Base-by-base conservation (phyloP, 257 asterid genomes). In the Linaria vulgaris region DNA sequence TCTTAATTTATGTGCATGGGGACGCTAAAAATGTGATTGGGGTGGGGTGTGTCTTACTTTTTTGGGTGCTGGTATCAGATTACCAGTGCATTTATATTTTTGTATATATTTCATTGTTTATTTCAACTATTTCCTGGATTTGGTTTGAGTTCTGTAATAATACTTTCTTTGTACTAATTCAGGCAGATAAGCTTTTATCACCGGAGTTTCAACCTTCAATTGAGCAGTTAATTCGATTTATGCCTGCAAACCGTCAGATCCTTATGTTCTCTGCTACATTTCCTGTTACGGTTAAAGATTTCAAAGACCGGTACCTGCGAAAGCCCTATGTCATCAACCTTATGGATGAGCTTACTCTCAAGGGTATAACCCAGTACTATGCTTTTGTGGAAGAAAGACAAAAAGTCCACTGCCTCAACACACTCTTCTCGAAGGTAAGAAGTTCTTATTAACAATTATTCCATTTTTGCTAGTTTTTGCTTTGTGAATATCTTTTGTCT, bases 381-480 rank as follows among this genome's bases (percentile, higher is more conserved):
- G 96, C 94, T 44, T 89, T 89, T 78, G 96, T 90, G 52, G 96
- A 89, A 84, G 96, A 86, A 81, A 82, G 96, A 67, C 96, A 89
- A 79, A 89, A 89, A 79, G 82, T 89, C 56, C 96, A 86, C 70
- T 88, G 96, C 79, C 92, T 88, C 71, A 86, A 86, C 78, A 82
- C 96, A 14, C 91, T 88, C 54, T 88, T 88, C 76, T 85, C 95
- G 13, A 88, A 86, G 96, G 95, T 88, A 52, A 60, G 58, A 11
- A 62, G 16, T 31, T 46, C 34, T 25, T 25, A 22, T 39, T 23
- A 31, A 46, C 9, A 1, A 49, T 45, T 45, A 4, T 45, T 41
- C 47, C 6, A 25, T n/a, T 48, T 58, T 27, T 6, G 6, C 6
- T 41, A 2, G 37, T 66, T 52, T 41, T 47, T 27, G 59, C 12